Percentiles rank a stretch among this genome's conserved stretches.
Conservation (phyloP, 345 rosid genomes). For the Leavenworthia alabamica region DNA sequence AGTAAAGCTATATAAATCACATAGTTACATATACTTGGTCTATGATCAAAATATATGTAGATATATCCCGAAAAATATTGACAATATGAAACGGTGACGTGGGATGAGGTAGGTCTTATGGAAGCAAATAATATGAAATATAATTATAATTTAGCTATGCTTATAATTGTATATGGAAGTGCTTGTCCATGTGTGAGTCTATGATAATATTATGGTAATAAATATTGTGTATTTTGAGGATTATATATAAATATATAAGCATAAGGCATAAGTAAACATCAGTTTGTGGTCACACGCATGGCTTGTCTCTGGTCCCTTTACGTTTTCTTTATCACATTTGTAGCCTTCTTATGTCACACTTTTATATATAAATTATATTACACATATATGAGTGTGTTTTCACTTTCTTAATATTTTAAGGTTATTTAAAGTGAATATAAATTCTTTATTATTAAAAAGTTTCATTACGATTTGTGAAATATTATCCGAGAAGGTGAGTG, state of each 20-base stretch:
- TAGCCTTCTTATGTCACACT: slow-evolving; percentile 31
- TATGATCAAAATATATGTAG: not conserved
- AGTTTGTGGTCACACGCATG: slow-evolving; percentile 84
- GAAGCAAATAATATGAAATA: slow-evolving; percentile 22
- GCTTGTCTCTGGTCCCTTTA: slow-evolving; percentile 57
- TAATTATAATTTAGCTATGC: slow-evolving; percentile 2
- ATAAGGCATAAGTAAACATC: slow-evolving; percentile 31
- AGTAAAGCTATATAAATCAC: no score
- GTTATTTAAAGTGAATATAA: slow-evolving; percentile 10
- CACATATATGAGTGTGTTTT: slow-evolving; percentile 21
- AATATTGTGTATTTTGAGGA: not conserved
- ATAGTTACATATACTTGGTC: not conserved
- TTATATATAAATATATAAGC: slow-evolving; percentile 3
- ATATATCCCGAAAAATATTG: not conserved
- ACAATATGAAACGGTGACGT: slow-evolving; percentile 23
- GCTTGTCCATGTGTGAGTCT: slow-evolving; percentile 23
- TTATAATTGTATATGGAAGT: slow-evolving; percentile 28
- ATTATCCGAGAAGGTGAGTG: slow-evolving; percentile 22
- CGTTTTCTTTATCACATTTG: slow-evolving; percentile 35
- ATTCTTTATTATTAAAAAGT: slow-evolving; percentile 14
- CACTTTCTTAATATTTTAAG: slow-evolving; percentile 27
- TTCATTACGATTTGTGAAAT: slow-evolving; percentile 25
- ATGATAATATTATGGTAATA: not conserved
- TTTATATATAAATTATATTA: slow-evolving; percentile 13
- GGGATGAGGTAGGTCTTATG: slow-evolving; percentile 34